Evolutionary conservation across 1,284 basidiomycete species (phyloP), one percentile per base, ranked within the genome.

Genomic region (Apiotrichum akiyoshidainum): DNA sequence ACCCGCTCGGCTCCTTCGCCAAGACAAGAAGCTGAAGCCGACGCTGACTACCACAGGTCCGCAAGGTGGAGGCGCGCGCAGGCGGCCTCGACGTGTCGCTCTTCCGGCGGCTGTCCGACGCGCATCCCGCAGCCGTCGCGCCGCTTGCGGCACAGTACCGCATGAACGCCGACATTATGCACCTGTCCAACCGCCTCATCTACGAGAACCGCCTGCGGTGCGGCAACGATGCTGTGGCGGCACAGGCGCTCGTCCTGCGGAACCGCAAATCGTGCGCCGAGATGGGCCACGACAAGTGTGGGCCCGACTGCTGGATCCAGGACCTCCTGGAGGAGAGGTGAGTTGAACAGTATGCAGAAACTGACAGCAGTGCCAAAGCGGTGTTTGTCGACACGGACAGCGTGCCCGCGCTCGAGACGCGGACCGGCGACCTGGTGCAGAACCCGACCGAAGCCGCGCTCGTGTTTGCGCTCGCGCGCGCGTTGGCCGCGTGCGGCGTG

Each of bases 141-240:
- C 87, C 93, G 64, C 82, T 99, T 35, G 83, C 85, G 0, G 82
- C 87, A 54, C 95, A 99, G 73, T 99, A 99, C 73, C 83, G 96
- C 54, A 99, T 99, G 95, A 97, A 95, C 74, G 85, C 84, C 57
- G 92, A 96, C 60, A 98, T 99, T 71, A 99, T 98, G 95, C 73
- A 84, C 10, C 80, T 99, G 13, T 93, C 92, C 6, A 99, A 99
- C 74, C 83, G 82, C 57, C 83, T 99, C 39, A 88, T 98, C 17
- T 99, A 99, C 70, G 79, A 83, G 17, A 84, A 89, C 54, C 82
- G 87, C 21, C 81, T 99, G 50, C 82, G 81, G 44, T 94, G 92
- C 69, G 95, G 93, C 2, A 87, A 83, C 14, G 84, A 85, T 26
- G 77, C 78, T 11, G 85, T 97, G 5, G 87, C 88, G 14, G 79